phyloP scores from a whole-genome alignment of 306 rosid genomes.

The Leucaena leucocephala region DNA sequence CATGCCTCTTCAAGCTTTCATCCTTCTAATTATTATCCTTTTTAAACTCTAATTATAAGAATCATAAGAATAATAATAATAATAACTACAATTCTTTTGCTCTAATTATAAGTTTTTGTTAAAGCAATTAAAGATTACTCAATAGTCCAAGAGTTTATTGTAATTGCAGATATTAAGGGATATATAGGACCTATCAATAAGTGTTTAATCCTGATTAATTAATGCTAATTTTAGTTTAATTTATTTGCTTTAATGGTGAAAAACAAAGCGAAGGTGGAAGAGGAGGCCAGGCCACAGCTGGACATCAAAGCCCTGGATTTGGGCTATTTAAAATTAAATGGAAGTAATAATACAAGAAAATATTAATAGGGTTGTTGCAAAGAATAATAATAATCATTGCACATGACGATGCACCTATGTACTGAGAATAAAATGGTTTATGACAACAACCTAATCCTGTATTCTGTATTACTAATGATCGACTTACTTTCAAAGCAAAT shows the following conservation, averaged over 20 bases:
- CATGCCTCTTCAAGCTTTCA: background rate
- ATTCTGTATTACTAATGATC: background rate
- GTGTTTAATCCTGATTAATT: background rate
- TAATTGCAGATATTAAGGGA: no score
- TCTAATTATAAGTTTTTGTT: background rate
- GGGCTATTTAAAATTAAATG: slow-evolving; percentile 11
- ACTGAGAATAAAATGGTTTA: background rate
- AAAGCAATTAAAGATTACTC: background rate
- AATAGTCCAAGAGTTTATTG: background rate
- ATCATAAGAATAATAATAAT: background rate
- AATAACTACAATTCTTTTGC: background rate
- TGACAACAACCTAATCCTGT: background rate
- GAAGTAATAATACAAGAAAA: background rate
- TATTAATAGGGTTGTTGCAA: slow-evolving; percentile 14
- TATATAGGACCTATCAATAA: background rate
- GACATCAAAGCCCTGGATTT: slow-evolving; percentile 16
- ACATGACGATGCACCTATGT: slow-evolving; percentile 36
- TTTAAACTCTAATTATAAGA: background rate
- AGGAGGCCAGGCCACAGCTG: background rate
- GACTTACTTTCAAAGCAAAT: background rate
- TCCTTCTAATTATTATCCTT: background rate
- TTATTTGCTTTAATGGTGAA: background rate
- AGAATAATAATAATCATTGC: slow-evolving; percentile 49
- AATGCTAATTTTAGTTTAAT: background rate
- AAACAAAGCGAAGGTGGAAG: background rate